Base-by-base conservation (phyloP, 257 asterid genomes). In the Solanum sejunctum region DNA sequence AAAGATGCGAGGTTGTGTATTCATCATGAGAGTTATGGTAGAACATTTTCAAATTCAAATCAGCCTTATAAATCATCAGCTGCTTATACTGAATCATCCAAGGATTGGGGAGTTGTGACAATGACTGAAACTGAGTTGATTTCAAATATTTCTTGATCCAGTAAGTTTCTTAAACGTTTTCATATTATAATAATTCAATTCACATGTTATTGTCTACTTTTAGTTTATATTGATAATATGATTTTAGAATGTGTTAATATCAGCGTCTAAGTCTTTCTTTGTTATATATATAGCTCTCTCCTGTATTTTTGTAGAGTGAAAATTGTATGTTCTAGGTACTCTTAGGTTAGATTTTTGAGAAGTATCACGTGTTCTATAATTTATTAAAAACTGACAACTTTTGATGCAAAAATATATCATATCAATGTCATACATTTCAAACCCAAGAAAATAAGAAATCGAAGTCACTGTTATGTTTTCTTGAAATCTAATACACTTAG, bases 21-120 rank as follows among this genome's bases (percentile, higher is more conserved):
- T 61, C 91, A 91, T 73, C 87, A 83, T 18, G 94, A 91, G 20
- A 87, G 86, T 80, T 93, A 94, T 81, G 92, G 90, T 57, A 91
- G 88, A 86, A 87, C 88, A 69, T 92, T 89, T 49, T 90, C 93
- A 51, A 89, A 89, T 86, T 26, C 84, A 41, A 80, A 72, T 83
- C 82, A 87, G 84, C 80, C 58, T 87, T 21, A 92, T 83, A 78
- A 67, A 84, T 85, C 12, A 58, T 92, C 54, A 15, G 88, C 84
- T 71, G 89, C 93, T 82, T 87, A 95, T 67, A 87, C 84, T 32
- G 98, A 95, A 88, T 95, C 97, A 10, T 93, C 97, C 0, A 92
- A 87, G 84, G 91, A 90, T 70, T 90, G 91, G 9, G 93, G 90
- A 15, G 87, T 89, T 90, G 96, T 95, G 60, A 84, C 89, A 80